Base-by-base conservation (phyloP, 306 rosid genomes). In the Lotus japonicus region DNA sequence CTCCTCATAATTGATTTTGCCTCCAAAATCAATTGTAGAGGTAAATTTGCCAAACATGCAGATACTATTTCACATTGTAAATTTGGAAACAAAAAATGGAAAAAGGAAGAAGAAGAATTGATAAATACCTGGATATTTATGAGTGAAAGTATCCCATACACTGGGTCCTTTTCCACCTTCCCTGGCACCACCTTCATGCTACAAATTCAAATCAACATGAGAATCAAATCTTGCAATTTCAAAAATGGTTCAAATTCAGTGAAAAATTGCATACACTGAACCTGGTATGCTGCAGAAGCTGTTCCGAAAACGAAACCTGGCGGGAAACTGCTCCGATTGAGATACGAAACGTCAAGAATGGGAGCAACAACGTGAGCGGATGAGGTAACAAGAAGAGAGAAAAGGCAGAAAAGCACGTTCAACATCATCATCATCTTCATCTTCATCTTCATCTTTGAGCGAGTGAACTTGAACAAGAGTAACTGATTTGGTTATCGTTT, bases 171-270 rank as follows among this genome's bases (percentile, higher is more conserved):
- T 78, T 19, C 82, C 82, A 72, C 43, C 78, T 66, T 58, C 77
- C 18, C 52, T 74, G 18, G 84, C 85, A 42, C 81, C 90, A 39
- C 96, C 96, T 81, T 89, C 82, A 72, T 58, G 71, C 82, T 67
- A 17, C 35, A 76, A 56, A 74, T 6, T 63, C 19, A 73, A 11
- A 54, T 41, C 9, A 17, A 35, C 49, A 49, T 1, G 44, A 69
- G 56, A 12, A 9, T 6, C 9, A n/a, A n/a, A n/a, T n/a, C n/a
- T n/a, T n/a, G n/a, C n/a, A n/a, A n/a, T n/a, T n/a, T n/a, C n/a
- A n/a, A n/a, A n/a, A n/a, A n/a, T n/a, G n/a, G n/a, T n/a, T n/a
- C n/a, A n/a, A n/a, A n/a, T n/a, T n/a, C n/a, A n/a, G n/a, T n/a
- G n/a, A 33, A 42, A 64, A 28, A 28, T 1, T 28, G 5, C 5